Base-by-base conservation (phyloP, 169 alveolate genomes). In the Plasmodium gonderi region DNA sequence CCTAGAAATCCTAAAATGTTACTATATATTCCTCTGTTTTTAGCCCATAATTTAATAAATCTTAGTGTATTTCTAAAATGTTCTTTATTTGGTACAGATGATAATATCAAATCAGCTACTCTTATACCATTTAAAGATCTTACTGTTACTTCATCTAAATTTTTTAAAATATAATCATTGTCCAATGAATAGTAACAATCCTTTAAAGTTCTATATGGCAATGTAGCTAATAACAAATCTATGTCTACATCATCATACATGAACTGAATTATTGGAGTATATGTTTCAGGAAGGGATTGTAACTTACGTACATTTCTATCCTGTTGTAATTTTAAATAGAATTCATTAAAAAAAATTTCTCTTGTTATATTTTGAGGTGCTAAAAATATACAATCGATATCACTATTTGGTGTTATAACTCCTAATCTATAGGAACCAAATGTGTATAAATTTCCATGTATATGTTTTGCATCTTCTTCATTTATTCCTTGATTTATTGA, bases 361-460 rank as follows among this genome's bases (percentile, higher is more conserved):
- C 99, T 96, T 0, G 99, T 95, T 47, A 98, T 97, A 85, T 98
- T 97, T 60, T 98, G 97, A 17, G 99, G 99, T 67, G 99, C 99
- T 67, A 99, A 98, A 79, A 99, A 98, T n/a, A 98, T 95, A 68
- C 98, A 98, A 96, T 99, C 99, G 38, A 99, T 98, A 95, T 99
- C 99, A 79, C 99, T 97, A 45, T 98, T 99, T 0, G 99, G 99
- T 2, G 99, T 97, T 17, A 97, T 98, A 44, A 99, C 99, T 29
- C 99, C 99, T 36, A 99, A 95, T 77, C 99, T 87, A 94, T 99
- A 98, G 17, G 99, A 98, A 14, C 99, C 99, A 94, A 98, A 98
- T 8, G 99, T 97, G 79, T 98, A 97, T 45, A 98, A 95, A 76
- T 97, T 97, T 5, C 98, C 99, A 26, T 99, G 98, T 60, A 99